Base-by-base conservation (phyloP, 2,329 filamentous ascomycete species). In the Botrytis cinerea region DNA sequence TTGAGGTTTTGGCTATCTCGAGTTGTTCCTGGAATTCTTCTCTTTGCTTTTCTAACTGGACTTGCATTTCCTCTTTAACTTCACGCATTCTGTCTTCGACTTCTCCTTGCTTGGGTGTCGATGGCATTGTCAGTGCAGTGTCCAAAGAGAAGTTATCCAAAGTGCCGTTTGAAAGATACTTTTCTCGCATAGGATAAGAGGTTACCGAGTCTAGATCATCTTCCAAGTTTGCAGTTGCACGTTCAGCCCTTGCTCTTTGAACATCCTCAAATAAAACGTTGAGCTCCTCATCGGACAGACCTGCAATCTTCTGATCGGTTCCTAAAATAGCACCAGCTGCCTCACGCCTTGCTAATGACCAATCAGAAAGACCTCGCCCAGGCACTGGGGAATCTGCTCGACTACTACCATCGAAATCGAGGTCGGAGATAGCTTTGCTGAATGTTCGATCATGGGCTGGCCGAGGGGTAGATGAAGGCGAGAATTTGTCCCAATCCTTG, bases 71-170 rank as follows among this genome's bases (percentile, higher is more conserved):
- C 77, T 97, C 93, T 72, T 91, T 90, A 35, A 92, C 88, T 73
- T 93, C 89, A 75, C 89, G 90, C 75, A 97, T 84, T 75, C 87
- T 89, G 40, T 95, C 92, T 66, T 95, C 94, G 0, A 90, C 88
- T 73, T 95, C 93, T 38, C 88, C 89, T 74, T 92, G 90, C 75
- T 90, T 93, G 3, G 96, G 96, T 0, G 95, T 98, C 0, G 94
- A 97, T 2, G 96, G 96, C 87, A 98, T 94, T 0, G 96, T 99
- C 69, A 99, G 86, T 20, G 91, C 92, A 1, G 96, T 99, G 81
- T 99, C 96, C 25, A 99, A 86, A 2, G 95, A 98, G 79, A 98
- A 96, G 81, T 97, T 98, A 83, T 99, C 96, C 71, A 98, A 87
- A 0, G 95, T 98, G 2, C 95, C 95, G 72, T 92, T 96, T 4